These are phyloP conservation scores for Rhodotorula kratochvilovae DNA, from an alignment of 768 basidiomycete genomes.

Conservation along the genomic window DNA sequence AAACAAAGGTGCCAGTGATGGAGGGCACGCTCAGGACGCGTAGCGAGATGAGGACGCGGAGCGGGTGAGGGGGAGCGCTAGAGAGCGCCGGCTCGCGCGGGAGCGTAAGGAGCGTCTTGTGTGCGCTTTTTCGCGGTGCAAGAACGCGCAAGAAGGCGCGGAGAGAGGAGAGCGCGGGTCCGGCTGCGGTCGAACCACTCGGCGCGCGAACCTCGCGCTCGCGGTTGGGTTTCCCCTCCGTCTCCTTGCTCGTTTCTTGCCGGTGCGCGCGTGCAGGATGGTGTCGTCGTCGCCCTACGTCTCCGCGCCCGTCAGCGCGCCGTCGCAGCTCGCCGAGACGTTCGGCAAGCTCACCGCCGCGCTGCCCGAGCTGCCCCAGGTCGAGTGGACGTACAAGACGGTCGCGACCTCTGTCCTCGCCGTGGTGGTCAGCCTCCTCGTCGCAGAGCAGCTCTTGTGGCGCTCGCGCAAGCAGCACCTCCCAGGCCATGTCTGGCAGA, in stretches of 20 bases:
- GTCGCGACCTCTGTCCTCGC: conserved; percentile 46
- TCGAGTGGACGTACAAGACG: conserved; percentile 10
- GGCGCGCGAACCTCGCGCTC: not conserved
- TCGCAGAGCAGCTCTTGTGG: conserved; percentile 83
- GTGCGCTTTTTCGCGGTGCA: too few relatives aligned
- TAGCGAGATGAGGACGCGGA: too few relatives aligned
- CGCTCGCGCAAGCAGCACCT: conserved; percentile 81
- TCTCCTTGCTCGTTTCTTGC: not conserved
- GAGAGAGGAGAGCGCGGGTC: not conserved
- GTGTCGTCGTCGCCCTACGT: conserved; percentile 22
- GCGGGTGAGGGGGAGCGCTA: too few relatives aligned
- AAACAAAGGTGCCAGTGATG: too few relatives aligned
- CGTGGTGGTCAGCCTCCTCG: conserved; percentile 67
- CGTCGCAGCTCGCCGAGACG: conserved; percentile 1
- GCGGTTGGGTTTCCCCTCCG: not conserved
- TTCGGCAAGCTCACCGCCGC: conserved; percentile 1
- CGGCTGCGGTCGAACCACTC: not conserved
- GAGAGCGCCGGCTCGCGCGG: too few relatives aligned
- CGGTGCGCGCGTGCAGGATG: conserved; percentile 16
- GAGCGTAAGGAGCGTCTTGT: too few relatives aligned
- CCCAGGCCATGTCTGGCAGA: conserved; percentile 56
- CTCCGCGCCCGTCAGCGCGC: not conserved
- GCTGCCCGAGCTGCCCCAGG: not conserved
- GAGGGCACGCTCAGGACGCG: too few relatives aligned
- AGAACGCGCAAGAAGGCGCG: too few relatives aligned